These are phyloP conservation scores for Citrus hindsii DNA, from an alignment of 345 rosid genomes.

Conservation along the genomic window DNA sequence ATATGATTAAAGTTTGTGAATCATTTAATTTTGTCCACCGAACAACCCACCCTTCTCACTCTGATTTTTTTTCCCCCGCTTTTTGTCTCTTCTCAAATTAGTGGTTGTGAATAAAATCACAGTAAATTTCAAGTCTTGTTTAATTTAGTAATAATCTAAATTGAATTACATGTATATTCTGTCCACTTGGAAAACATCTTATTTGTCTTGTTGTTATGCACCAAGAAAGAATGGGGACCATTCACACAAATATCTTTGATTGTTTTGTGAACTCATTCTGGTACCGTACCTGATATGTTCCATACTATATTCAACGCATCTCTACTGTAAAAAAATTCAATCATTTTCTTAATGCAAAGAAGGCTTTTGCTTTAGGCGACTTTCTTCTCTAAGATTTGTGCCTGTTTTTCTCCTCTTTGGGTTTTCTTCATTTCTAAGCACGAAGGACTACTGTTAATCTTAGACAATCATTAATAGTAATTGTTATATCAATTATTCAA, in stretches of 20 bases:
- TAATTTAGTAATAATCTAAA: background rate
- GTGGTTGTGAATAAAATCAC: background rate
- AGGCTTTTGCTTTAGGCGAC: background rate
- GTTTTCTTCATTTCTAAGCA: background rate
- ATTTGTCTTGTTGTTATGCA: background rate
- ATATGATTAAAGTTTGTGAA: conserved; percentile 39
- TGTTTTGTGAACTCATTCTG: background rate
- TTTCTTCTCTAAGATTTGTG: background rate
- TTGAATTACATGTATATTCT: background rate
- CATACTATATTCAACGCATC: too few relatives aligned
- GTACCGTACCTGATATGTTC: too few relatives aligned
- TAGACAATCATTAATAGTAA: background rate
- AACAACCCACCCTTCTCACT: conserved; percentile 19
- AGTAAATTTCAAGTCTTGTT: background rate
- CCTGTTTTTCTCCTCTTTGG: background rate
- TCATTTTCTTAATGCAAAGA: background rate
- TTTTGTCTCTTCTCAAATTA: background rate
- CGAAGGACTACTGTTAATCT: background rate
- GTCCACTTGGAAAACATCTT: background rate
- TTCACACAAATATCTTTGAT: background rate
- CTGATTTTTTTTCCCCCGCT: background rate
- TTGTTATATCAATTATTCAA: background rate
- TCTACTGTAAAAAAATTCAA: too few relatives aligned
- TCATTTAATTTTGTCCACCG: conserved; percentile 31
- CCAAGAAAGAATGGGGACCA: conserved; percentile 5